Evolutionary conservation across 1,284 basidiomycete genomes (phyloP).

Genomic region (Naganishia albida): DNA sequence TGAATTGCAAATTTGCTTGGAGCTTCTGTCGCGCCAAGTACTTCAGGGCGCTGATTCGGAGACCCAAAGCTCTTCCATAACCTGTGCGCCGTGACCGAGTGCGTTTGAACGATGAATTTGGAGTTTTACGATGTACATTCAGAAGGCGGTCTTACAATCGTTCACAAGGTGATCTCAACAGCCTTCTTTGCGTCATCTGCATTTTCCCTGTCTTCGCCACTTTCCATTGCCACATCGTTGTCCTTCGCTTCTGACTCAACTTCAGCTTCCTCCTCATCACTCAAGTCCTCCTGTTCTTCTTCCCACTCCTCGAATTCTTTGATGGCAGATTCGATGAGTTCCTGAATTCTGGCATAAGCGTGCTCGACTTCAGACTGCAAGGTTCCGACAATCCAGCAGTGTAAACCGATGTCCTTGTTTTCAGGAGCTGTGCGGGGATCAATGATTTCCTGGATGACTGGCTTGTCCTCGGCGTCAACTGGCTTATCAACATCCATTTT

Average conservation of each 20-base stretch:
- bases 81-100: no score
- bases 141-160: no score
- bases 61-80: no score
- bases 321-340: conserved; percentile 22
- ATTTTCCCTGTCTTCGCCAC: neutral
- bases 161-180: conserved; percentile 13
- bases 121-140: no score
- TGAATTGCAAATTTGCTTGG: no score
- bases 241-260: neutral
- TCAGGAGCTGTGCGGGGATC: conserved; percentile 23
- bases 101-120: no score
- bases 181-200: neutral
- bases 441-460: neutral
- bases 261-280: conserved; percentile 18
- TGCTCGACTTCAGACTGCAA: conserved; percentile 27
- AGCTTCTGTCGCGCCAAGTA: no score
- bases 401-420: conserved; percentile 30
- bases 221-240: conserved; percentile 13
- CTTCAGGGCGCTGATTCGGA: no score
- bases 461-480: neutral
- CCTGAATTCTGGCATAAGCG: conserved; percentile 17
- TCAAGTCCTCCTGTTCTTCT: conserved; percentile 24
- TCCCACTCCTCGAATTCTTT: conserved; percentile 26
- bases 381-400: conserved; percentile 30
- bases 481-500: conserved; percentile 20